Evolutionary conservation across 495 filamentous ascomycete genomes (phyloP).

Genomic region (Penicillium malachiteum): DNA sequence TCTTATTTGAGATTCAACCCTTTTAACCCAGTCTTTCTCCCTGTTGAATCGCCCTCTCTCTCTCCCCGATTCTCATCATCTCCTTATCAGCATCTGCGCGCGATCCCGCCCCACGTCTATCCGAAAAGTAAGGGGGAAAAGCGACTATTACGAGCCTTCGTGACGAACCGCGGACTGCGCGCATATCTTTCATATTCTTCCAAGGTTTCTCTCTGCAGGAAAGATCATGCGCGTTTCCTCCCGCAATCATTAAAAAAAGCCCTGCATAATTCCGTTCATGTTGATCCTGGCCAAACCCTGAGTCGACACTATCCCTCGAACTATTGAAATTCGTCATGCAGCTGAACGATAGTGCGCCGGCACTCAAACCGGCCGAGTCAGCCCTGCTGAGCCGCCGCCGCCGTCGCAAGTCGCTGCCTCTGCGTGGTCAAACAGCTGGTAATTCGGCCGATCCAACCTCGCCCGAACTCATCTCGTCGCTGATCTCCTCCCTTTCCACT

Average conservation of each 20-base stretch:
- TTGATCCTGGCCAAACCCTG: conserved; percentile 10
- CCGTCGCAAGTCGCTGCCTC: conserved; percentile 42
- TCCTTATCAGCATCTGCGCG: conserved; percentile 8
- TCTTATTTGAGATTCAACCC: not conserved
- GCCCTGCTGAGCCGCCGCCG: conserved; percentile 36
- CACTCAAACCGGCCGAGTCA: conserved; percentile 26
- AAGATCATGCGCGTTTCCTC: conserved; percentile 21
- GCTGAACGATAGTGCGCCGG: conserved; percentile 25
- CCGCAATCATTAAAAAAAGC: not conserved
- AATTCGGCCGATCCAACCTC: conserved; percentile 59
- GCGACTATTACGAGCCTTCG: not conserved
- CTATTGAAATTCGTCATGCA: conserved; percentile 39
- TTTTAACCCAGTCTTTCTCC: not conserved
- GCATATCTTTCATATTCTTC: not conserved
- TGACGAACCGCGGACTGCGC: conserved; percentile 3
- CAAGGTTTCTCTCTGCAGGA: conserved; percentile 2
- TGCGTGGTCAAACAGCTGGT: conserved; percentile 30
- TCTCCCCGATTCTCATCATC: conserved; percentile 5
- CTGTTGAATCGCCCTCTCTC: conserved; percentile 3
- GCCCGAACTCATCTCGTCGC: conserved; percentile 88
- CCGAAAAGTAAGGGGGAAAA: conserved; percentile 18
- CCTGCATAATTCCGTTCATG: conserved; percentile 14
- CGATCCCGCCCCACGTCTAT: conserved; percentile 2
- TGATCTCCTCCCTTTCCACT: conserved; percentile 87
- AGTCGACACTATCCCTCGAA: conserved; percentile 10